Evolutionary conservation across 805 yeast genomes (phyloP).

Genomic region (Candida ipomoeae): DNA sequence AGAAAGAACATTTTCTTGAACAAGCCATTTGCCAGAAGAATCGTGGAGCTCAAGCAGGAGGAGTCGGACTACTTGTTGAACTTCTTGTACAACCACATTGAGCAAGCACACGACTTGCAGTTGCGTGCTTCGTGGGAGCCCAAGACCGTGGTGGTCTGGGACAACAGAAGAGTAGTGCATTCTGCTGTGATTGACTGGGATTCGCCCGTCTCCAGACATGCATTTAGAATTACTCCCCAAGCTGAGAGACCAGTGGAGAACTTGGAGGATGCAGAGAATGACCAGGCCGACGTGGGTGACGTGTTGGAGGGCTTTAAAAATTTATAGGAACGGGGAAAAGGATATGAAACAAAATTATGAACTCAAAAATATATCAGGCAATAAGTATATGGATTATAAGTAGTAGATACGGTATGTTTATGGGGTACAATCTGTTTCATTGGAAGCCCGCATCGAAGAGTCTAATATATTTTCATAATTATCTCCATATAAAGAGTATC

Average conservation of each 20-base stretch:
- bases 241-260: slow-evolving; percentile 65
- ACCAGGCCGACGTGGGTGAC: slow-evolving; percentile 15
- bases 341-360: no score
- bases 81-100: slow-evolving; percentile 52
- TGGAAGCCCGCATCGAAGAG: no score
- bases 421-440: no score
- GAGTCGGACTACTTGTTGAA: slow-evolving; percentile 61
- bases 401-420: no score
- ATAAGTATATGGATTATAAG: no score
- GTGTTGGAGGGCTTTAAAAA: slow-evolving; percentile 13
- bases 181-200: slow-evolving; percentile 70
- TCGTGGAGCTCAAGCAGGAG: slow-evolving; percentile 68
- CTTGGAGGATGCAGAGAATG: slow-evolving; percentile 34
- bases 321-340: neutral
- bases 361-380: no score
- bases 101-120: slow-evolving; percentile 56
- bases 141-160: slow-evolving; percentile 72
- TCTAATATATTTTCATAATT: no score
- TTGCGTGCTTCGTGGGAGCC: slow-evolving; percentile 70
- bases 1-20: slow-evolving; percentile 57
- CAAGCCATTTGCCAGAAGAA: slow-evolving; percentile 58
- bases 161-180: slow-evolving; percentile 68
- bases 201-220: slow-evolving; percentile 59
- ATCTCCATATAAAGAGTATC: no score
- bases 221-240: slow-evolving; percentile 66